Conservation (phyloP, 495 filamentous ascomycete species). For the Aspergillus wentii region DNA sequence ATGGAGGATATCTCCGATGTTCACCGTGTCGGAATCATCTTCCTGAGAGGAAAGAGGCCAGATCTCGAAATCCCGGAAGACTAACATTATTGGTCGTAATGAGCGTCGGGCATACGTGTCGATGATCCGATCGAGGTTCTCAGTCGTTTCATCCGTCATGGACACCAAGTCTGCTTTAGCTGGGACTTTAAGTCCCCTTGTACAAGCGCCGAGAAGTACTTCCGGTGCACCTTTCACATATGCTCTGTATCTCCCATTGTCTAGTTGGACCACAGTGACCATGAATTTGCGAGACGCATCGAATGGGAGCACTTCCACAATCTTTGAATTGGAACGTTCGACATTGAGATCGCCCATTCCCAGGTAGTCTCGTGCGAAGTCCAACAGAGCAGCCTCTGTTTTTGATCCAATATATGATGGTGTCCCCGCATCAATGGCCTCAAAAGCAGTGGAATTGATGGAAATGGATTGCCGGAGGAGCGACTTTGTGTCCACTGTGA, state of each 20-base stretch:
- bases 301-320: slow-evolving; percentile 55
- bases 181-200: slow-evolving; percentile 4
- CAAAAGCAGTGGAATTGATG: slow-evolving; percentile 54
- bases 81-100: slow-evolving; percentile 44
- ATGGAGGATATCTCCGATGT: slow-evolving; percentile 44
- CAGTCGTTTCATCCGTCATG: slow-evolving; percentile 14
- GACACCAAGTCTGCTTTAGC: neutral
- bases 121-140: neutral
- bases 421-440: slow-evolving; percentile 43
- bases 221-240: slow-evolving; percentile 59
- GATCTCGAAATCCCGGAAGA: slow-evolving; percentile 47
- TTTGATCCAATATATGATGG: slow-evolving; percentile 51
- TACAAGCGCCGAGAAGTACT: slow-evolving; percentile 41
- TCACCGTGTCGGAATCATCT: slow-evolving; percentile 32
- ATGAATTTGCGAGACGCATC: slow-evolving; percentile 58
- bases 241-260: slow-evolving; percentile 45
- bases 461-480: slow-evolving; percentile 36
- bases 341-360: slow-evolving; percentile 41
- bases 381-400: slow-evolving; percentile 53
- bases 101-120: slow-evolving; percentile 1
- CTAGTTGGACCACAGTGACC: slow-evolving; percentile 44
- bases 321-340: slow-evolving; percentile 42
- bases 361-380: slow-evolving; percentile 47
- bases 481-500: neutral
- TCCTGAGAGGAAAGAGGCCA: slow-evolving; percentile 44